Base-by-base conservation (phyloP, 441 rosid genomes). In the Erodium texanum region DNA sequence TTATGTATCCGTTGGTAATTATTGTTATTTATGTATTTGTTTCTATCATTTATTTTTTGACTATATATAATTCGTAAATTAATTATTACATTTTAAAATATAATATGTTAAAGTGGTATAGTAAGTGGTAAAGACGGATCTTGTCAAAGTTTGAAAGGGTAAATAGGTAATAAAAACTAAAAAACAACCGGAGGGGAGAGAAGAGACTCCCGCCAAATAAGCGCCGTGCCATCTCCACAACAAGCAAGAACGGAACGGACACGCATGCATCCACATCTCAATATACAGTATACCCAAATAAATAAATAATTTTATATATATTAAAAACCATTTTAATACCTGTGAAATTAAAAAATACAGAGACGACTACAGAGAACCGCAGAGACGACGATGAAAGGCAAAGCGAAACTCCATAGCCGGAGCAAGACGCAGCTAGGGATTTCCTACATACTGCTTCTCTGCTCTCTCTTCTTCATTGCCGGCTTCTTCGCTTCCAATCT, bases 401-500 rank as follows among this genome's bases (percentile, higher is more conserved):
- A 84, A 75, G 70, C 81, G 63, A 89, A 82, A 16, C 58, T 52
- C 58, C 58, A 52, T 18, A 16, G 18, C 22, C 58, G 58, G 83
- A 75, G 80, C 52, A 82, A 62, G 65, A 78, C 80, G 54, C 86
- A 81, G 73, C 77, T 89, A 70, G 88, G 89, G 79, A 75, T 84
- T 27, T 79, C 84, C 3, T 66, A 77, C 41, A 75, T 75, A 59
- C 18, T 79, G 61, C 3, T 75, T 65, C 80, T 87, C 50, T 91
- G 87, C 71, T 78, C 74, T 24, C 70, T 87, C 72, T 87, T 82
- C 80, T 89, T 89, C 82, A 65, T 86, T 70, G 75, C 79, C 41
- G 95, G 95, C 0, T 84, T 91, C 78, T 91, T 77, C 61, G 78
- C 76, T 22, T 86, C 93, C 34, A 65, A 82, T 48, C 74, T 87